A percentile compares a stretch with the other conserved stretches of the same genome.
Evolutionary conservation across 1,139 yeast genomes (phyloP).

Genomic region (Chernovozyma sophiae-reginae): DNA sequence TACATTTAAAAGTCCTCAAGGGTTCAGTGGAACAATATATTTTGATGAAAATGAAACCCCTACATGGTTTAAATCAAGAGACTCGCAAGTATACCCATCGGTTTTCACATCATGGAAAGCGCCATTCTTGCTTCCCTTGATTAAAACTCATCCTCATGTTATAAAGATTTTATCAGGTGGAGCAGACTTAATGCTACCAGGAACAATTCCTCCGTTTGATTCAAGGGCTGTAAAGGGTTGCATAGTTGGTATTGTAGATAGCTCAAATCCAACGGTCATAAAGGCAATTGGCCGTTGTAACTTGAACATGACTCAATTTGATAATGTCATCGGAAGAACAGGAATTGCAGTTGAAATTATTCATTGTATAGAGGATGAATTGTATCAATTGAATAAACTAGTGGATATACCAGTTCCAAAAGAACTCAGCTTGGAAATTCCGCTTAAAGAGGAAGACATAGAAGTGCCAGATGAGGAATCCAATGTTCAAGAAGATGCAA

Average conservation of each 20-base stretch:
- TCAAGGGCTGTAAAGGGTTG: constrained; percentile 39
- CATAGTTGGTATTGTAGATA: constrained; percentile 70
- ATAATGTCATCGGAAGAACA: constrained; percentile 46
- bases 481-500: neutral
- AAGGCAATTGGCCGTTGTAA: constrained; percentile 73
- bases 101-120: constrained; percentile 68
- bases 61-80: constrained; percentile 64
- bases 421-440: constrained; percentile 21
- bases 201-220: constrained; percentile 78
- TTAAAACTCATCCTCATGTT: constrained; percentile 72
- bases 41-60: constrained; percentile 65
- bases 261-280: constrained; percentile 56
- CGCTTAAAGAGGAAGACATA: constrained; percentile 14
- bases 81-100: constrained; percentile 60
- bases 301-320: constrained; percentile 44
- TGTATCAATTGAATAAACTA: constrained; percentile 43
- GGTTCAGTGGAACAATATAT: constrained; percentile 58
- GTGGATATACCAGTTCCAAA: constrained; percentile 42
- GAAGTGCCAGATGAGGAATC: constrained; percentile 1
- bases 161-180: constrained; percentile 63
- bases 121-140: constrained; percentile 61
- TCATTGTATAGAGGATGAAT: constrained; percentile 53
- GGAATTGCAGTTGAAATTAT: constrained; percentile 67
- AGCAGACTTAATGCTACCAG: constrained; percentile 90
- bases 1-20: constrained; percentile 52